These are phyloP conservation scores for Magnusiomyces clavatus DNA, from an alignment of 1,139 yeast genomes.

Conservation along the genomic window DNA sequence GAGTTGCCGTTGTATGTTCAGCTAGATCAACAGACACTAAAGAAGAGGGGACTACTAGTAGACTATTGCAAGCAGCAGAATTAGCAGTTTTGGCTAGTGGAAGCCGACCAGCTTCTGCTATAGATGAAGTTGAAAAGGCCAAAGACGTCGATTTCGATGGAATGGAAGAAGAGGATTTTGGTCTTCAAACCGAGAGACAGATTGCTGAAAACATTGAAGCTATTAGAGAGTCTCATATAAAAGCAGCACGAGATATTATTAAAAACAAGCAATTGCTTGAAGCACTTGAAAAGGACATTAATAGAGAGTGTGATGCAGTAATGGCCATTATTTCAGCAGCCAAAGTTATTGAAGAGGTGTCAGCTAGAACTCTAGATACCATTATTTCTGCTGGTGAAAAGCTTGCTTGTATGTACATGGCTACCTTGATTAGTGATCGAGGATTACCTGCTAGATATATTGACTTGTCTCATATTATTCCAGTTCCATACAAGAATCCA, in stretches of 20 bases:
- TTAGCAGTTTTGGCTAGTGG: conserved; percentile 25
- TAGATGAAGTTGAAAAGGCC: neutral
- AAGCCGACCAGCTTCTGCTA: neutral
- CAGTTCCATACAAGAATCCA: neutral
- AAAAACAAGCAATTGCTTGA: conserved; percentile 38
- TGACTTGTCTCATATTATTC: conserved; percentile 64
- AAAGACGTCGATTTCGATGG: neutral
- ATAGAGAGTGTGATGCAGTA: conserved; percentile 58
- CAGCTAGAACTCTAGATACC: conserved; percentile 78
- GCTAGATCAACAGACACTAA: conserved; percentile 90
- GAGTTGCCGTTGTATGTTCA: conserved; percentile 94
- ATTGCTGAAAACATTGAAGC: conserved; percentile 37
- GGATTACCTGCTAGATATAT: conserved; percentile 72
- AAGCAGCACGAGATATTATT: conserved; percentile 58
- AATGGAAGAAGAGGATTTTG: conserved; percentile 26
- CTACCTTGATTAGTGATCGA: conserved; percentile 72
- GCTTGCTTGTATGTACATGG: conserved; percentile 80
- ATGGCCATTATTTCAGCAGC: conserved; percentile 74
- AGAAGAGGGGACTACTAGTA: conserved; percentile 88
- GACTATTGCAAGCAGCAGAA: conserved; percentile 70
- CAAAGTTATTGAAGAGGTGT: conserved; percentile 83
- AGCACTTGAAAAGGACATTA: conserved; percentile 49
- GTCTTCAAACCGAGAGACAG: neutral
- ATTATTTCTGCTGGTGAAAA: conserved; percentile 94
- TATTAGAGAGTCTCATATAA: conserved; percentile 69